A percentile compares a stretch with the other conserved stretches of the same genome.
Conservation (phyloP, 768 basidiomycete genomes). For the Leccinum fibrillosum region DNA sequence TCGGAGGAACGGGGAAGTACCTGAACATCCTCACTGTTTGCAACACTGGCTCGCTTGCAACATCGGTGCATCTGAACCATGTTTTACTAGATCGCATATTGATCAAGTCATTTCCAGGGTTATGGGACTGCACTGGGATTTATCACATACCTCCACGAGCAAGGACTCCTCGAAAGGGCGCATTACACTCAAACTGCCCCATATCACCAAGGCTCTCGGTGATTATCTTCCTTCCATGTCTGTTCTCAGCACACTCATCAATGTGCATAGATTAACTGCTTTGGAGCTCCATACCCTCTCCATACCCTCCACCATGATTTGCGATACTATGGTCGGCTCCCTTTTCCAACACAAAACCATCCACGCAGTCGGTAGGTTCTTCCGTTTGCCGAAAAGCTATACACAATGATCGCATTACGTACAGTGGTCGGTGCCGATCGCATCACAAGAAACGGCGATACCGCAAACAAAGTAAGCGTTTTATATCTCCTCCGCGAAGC, state of each 20-base stretch:
- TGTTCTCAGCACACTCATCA: neutral
- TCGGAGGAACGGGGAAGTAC: constrained; percentile 37
- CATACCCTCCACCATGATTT: constrained; percentile 90
- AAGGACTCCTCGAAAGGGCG: constrained; percentile 70
- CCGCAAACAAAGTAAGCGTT: constrained; percentile 80
- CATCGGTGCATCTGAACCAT: constrained; percentile 53
- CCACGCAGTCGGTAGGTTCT: constrained; percentile 65
- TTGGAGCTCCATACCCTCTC: constrained; percentile 82
- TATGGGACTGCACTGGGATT: constrained; percentile 94
- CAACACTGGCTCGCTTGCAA: constrained; percentile 96
- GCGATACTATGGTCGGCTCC: constrained; percentile 97
- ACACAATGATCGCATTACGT: neutral
- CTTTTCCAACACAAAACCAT: constrained; percentile 85
- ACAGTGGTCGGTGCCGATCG: constrained; percentile 84
- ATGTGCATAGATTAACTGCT: constrained; percentile 67
- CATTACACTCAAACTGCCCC: constrained; percentile 94
- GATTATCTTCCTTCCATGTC: constrained; percentile 3
- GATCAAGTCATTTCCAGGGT: constrained; percentile 49
- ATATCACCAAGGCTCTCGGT: constrained; percentile 91
- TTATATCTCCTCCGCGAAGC: neutral
- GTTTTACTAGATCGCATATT: constrained; percentile 2
- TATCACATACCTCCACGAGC: constrained; percentile 86
- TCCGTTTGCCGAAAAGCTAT: neutral
- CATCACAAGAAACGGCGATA: constrained; percentile 91
- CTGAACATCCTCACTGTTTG: constrained; percentile 91